Evolutionary conservation across 768 basidiomycete genomes (phyloP).

Genomic region (Kwoniella newhampshirensis): DNA sequence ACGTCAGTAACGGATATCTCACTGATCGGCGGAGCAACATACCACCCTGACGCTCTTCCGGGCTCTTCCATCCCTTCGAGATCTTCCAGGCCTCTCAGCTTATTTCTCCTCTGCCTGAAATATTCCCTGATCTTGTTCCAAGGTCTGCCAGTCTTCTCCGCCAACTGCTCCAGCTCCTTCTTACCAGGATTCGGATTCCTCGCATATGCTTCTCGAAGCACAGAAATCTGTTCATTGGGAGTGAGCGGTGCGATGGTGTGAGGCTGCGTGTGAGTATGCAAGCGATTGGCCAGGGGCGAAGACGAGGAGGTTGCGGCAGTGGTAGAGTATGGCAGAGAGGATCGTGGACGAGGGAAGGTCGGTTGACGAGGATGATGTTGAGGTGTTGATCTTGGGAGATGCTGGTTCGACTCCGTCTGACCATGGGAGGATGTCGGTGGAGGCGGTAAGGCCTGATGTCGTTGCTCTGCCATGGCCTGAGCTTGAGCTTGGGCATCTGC

Average conservation of each 20-base stretch:
- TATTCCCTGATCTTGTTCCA: constrained; percentile 47
- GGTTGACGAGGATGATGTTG: constrained; percentile 18
- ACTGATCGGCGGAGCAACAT: constrained; percentile 5
- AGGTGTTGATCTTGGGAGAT: background rate
- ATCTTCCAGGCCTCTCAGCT: constrained; percentile 41
- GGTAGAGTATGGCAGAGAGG: background rate
- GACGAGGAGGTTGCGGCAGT: background rate
- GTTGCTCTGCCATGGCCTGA: background rate
- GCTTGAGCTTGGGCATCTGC: constrained; percentile 5
- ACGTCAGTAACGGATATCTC: background rate
- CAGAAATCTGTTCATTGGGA: constrained; percentile 28
- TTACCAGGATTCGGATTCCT: constrained; percentile 42
- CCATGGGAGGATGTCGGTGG: background rate
- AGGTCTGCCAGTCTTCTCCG: constrained; percentile 37
- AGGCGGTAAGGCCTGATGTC: constrained; percentile 1
- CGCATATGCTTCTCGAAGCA: constrained; percentile 37
- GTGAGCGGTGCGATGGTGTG: constrained; percentile 1
- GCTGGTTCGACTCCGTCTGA: background rate
- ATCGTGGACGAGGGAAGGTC: constrained; percentile 7
- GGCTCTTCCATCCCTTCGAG: constrained; percentile 44
- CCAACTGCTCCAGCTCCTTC: constrained; percentile 32
- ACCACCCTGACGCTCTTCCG: constrained; percentile 44
- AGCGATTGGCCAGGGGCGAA: background rate
- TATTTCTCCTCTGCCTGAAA: constrained; percentile 47
- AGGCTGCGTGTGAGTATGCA: constrained; percentile 5